Conservation (phyloP, 192 early-diverging fungal species). For the Backusella tuberculispora region DNA sequence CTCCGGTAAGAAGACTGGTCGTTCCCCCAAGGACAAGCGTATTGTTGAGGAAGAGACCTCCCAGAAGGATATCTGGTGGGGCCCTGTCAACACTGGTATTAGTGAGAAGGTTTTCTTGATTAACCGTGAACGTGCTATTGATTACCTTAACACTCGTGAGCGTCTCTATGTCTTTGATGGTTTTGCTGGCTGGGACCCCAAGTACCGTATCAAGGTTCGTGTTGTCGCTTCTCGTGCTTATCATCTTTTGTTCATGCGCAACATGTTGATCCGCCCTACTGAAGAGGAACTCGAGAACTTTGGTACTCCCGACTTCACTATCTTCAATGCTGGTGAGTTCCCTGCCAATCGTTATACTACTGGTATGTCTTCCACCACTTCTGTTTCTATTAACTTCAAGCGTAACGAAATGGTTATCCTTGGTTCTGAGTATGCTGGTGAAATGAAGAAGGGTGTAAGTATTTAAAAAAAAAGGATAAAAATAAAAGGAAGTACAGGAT, state of each 20-base stretch:
- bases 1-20: slow-evolving; percentile 92
- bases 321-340: slow-evolving; percentile 95
- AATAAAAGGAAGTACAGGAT: not conserved
- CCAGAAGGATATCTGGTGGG: slow-evolving; percentile 96
- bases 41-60: slow-evolving; percentile 91
- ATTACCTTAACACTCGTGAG: slow-evolving; percentile 95
- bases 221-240: slow-evolving; percentile 94
- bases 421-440: slow-evolving; percentile 97
- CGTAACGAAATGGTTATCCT: slow-evolving; percentile 97
- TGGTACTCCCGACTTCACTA: slow-evolving; percentile 97
- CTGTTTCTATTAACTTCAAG: slow-evolving; percentile 91
- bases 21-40: slow-evolving; percentile 96
- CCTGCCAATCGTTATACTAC: slow-evolving; percentile 92
- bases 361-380: slow-evolving; percentile 95
- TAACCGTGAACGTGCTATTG: slow-evolving; percentile 94
- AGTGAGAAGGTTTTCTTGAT: slow-evolving; percentile 80
- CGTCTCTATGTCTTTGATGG: slow-evolving; percentile 97
- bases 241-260: slow-evolving; percentile 97
- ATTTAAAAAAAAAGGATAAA: not conserved
- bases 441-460: slow-evolving; percentile 98
- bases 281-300: slow-evolving; percentile 87
- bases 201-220: slow-evolving; percentile 97
- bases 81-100: slow-evolving; percentile 95
- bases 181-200: slow-evolving; percentile 97
- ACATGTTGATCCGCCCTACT: slow-evolving; percentile 98